These are phyloP conservation scores for Ascodesmis nigricans DNA, from an alignment of 495 filamentous ascomycete genomes.

Conservation along the genomic window DNA sequence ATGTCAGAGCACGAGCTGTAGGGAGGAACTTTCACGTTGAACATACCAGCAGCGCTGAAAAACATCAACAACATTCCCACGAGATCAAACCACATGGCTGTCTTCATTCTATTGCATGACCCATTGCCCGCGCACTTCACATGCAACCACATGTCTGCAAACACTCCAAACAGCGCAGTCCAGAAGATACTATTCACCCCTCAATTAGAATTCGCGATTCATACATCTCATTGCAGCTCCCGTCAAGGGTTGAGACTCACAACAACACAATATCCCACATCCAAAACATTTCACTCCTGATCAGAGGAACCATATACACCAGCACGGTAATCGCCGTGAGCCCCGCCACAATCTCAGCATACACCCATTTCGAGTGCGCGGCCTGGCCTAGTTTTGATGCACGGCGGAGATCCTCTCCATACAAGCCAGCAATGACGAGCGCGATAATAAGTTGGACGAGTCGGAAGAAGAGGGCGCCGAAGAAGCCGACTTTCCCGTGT, in stretches of 20 bases:
- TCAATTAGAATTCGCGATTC: no score
- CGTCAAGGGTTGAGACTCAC: no score
- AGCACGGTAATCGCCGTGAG: slow-evolving; percentile 27
- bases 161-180: slow-evolving; percentile 41
- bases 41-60: slow-evolving; percentile 23
- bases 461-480: slow-evolving; percentile 24
- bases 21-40: no score
- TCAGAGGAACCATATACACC: slow-evolving; percentile 28
- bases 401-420: slow-evolving; percentile 32
- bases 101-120: slow-evolving; percentile 36
- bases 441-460: slow-evolving; percentile 41
- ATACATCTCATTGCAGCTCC: no score
- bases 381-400: slow-evolving; percentile 24
- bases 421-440: slow-evolving; percentile 38
- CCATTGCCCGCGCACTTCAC: slow-evolving; percentile 27
- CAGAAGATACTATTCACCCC: slow-evolving; percentile 32
- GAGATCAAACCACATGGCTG: slow-evolving; percentile 46
- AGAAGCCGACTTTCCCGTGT: slow-evolving; percentile 1
- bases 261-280: slow-evolving; percentile 36
- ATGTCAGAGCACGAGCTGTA: no score
- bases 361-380: slow-evolving; percentile 35
- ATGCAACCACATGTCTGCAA: slow-evolving; percentile 39
- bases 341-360: slow-evolving; percentile 31
- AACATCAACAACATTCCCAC: slow-evolving; percentile 40
- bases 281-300: slow-evolving; percentile 29